A percentile compares a stretch with the other conserved stretches of the same genome.
Conservation (phyloP, 1,139 yeast species). For the Hemisphaericaspora subhashii region DNA sequence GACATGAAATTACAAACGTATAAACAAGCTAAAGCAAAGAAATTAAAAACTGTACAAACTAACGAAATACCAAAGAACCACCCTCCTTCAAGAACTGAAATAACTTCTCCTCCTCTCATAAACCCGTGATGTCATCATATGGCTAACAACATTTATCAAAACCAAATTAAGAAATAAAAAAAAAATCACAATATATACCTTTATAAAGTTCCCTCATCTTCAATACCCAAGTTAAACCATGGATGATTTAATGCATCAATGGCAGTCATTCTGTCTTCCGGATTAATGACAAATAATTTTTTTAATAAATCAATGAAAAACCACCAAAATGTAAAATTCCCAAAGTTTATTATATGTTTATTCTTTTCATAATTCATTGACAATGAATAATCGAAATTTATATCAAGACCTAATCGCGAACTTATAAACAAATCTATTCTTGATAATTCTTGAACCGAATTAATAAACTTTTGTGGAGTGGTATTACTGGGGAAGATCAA, state of each 20-base stretch:
- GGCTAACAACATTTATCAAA: no score
- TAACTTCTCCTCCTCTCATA: no score
- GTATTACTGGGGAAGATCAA: slow-evolving; percentile 36
- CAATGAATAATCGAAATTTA: slow-evolving; percentile 41
- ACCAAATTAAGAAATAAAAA: no score
- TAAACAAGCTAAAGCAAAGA: no score
- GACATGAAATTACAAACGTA: no score
- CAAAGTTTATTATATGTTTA: slow-evolving; percentile 39
- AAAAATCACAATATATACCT: no score
- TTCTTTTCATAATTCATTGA: slow-evolving; percentile 44
- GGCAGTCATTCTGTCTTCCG: slow-evolving; percentile 63
- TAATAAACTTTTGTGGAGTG: slow-evolving; percentile 49
- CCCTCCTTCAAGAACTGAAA: no score
- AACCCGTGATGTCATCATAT: no score
- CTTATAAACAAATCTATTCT: slow-evolving; percentile 52
- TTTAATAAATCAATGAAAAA: slow-evolving; percentile 66
- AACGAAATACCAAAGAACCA: no score
- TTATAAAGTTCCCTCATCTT: slow-evolving; percentile 67
- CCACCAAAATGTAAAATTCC: slow-evolving; percentile 74
- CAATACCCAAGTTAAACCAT: slow-evolving; percentile 75
- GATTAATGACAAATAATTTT: slow-evolving; percentile 62
- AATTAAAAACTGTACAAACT: no score
- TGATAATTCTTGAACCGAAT: slow-evolving; percentile 52
- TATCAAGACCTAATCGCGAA: slow-evolving; percentile 39
- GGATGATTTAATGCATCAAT: slow-evolving; percentile 71